A percentile compares a stretch with the other conserved stretches of the same genome.
phyloP scores from a whole-genome alignment of 2,329 filamentous ascomycete genomes.

The Aureobasidium sp. region DNA sequence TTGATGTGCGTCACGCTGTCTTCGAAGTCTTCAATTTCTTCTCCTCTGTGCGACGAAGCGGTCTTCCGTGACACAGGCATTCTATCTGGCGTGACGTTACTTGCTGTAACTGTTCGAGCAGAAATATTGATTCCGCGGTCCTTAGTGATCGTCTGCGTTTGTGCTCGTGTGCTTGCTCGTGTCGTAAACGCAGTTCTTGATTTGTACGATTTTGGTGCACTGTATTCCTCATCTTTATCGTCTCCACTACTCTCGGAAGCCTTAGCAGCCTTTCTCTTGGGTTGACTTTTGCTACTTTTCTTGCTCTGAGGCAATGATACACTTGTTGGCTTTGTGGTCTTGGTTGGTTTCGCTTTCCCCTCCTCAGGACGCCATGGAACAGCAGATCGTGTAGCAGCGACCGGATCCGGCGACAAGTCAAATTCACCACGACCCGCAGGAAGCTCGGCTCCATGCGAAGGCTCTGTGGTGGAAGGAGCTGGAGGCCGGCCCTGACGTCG shows the following conservation, averaged over 20 bases:
- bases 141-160: background rate
- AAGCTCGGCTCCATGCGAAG: background rate
- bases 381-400: background rate
- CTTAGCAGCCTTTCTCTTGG: background rate
- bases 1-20: background rate
- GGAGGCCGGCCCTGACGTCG: background rate
- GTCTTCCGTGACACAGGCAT: background rate
- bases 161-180: background rate
- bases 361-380: background rate
- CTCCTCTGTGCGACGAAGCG: background rate
- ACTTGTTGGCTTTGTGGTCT: background rate
- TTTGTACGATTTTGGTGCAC: background rate
- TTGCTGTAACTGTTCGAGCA: background rate
- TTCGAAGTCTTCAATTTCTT: background rate
- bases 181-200: background rate
- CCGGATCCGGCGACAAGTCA: background rate
- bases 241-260: background rate
- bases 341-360: background rate
- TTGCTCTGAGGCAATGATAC: background rate
- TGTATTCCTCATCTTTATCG: slow-evolving; percentile 4
- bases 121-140: background rate
- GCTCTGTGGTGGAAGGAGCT: background rate
- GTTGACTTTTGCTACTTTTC: background rate
- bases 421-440: background rate
- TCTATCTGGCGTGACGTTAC: background rate